Conservation (phyloP, 352 stramenopile genomes). For the Pythium oligandrum region DNA sequence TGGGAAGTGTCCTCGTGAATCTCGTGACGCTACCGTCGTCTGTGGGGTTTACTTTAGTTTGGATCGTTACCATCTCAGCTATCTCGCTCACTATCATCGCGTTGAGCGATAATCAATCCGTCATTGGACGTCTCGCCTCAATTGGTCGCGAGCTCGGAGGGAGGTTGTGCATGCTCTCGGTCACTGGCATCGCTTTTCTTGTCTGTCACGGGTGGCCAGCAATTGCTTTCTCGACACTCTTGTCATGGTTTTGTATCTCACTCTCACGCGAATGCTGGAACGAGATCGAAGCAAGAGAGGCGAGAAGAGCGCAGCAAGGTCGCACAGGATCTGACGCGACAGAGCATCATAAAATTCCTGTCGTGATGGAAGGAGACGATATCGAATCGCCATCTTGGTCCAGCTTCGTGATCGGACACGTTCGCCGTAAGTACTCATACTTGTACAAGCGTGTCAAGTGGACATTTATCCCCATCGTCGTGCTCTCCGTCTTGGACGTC, state of each 20-base stretch:
- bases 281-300: constrained; percentile 42
- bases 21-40: constrained; percentile 37
- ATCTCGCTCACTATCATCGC: constrained; percentile 42
- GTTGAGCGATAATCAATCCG: constrained; percentile 35
- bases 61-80: constrained; percentile 41
- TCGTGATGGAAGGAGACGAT: not conserved
- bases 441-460: constrained; percentile 74
- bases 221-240: constrained; percentile 45
- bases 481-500: constrained; percentile 62
- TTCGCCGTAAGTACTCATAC: constrained; percentile 34
- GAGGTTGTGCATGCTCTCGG: constrained; percentile 31
- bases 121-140: constrained; percentile 27
- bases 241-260: constrained; percentile 65
- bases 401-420: constrained; percentile 19
- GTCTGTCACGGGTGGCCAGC: constrained; percentile 35
- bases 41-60: constrained; percentile 31
- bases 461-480: constrained; percentile 70
- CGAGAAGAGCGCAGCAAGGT: constrained; percentile 6
- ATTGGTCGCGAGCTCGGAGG: constrained; percentile 27
- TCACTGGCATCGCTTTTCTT: constrained; percentile 43
- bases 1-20: constrained; percentile 37
- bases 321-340: no score
- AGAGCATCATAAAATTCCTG: not conserved
- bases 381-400: constrained; percentile 5
- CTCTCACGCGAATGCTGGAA: constrained; percentile 73